Percentiles rank a stretch among this genome's conserved stretches.
Conservation (phyloP, 2,329 filamentous ascomycete species). For the Pyrenophora seminiperda region DNA sequence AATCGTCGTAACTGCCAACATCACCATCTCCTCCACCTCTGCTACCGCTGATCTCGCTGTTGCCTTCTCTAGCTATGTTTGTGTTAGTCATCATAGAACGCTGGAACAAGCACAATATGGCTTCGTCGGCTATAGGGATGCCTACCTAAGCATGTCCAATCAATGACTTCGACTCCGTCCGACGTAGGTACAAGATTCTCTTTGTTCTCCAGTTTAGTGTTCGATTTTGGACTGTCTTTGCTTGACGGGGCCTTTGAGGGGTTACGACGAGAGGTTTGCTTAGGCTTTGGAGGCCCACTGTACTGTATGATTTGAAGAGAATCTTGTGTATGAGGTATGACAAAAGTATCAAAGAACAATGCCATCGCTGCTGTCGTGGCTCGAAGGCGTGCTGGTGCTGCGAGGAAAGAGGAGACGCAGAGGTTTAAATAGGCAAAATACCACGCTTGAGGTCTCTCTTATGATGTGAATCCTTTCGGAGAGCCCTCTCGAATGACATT, state of each 20-base stretch:
- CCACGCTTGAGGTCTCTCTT: conserved; percentile 9
- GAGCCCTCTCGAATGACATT: conserved; percentile 8
- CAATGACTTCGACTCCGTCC: conserved; percentile 9
- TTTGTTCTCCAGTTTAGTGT: conserved; percentile 8
- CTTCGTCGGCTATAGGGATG: conserved; percentile 11
- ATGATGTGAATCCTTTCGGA: conserved; percentile 7
- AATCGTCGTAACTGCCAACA: conserved; percentile 8
- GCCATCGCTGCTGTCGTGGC: conserved; percentile 13
- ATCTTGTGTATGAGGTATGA: background rate
- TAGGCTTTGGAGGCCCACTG: conserved; percentile 12
- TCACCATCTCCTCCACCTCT: conserved; percentile 5
- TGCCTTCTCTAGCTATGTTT: conserved; percentile 12
- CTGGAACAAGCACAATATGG: conserved; percentile 1
- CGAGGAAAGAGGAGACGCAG: conserved; percentile 11
- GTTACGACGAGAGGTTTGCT: conserved; percentile 11
- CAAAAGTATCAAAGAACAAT: conserved; percentile 12
- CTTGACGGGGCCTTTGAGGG: conserved; percentile 6
- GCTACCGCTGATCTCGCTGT: conserved; percentile 11
- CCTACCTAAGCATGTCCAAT: conserved; percentile 19
- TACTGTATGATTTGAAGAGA: conserved; percentile 16
- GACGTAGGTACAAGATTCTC: conserved; percentile 10
- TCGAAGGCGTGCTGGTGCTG: conserved; percentile 5
- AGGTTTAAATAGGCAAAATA: conserved; percentile 19
- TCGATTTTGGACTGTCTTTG: conserved; percentile 9
- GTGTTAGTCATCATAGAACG: conserved; percentile 14